Evolutionary conservation across 2,329 filamentous ascomycete genomes (phyloP).

Genomic region (Tolypocladium endophyticum): DNA sequence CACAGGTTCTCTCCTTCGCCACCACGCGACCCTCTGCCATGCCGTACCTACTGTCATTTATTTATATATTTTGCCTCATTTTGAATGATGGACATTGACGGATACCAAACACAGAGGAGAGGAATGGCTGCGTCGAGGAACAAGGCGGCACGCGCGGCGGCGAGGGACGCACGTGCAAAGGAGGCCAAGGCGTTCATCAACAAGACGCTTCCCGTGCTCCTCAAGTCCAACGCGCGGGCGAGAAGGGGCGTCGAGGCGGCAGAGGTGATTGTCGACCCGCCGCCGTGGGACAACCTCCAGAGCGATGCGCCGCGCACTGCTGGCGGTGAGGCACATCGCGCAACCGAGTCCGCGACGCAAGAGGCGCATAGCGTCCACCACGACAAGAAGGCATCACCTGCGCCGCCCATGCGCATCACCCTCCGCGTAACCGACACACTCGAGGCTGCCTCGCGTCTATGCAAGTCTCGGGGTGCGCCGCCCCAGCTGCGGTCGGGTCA

Average conservation of each 20-base stretch:
- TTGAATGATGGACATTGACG: neutral
- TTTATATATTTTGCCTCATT: neutral
- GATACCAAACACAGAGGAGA: neutral
- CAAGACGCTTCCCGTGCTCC: neutral
- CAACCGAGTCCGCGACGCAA: neutral
- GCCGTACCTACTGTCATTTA: neutral
- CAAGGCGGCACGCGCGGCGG: neutral
- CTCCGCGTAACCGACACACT: constrained; percentile 43
- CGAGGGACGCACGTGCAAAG: neutral
- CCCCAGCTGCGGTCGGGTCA: neutral
- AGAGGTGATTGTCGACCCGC: neutral
- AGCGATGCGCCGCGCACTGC: neutral
- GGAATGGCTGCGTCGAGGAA: neutral
- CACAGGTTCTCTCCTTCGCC: neutral
- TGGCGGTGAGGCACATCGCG: no score
- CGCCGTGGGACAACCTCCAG: neutral
- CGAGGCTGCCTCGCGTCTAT: constrained; percentile 27
- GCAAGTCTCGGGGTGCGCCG: neutral
- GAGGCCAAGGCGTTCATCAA: neutral
- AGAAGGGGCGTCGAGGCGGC: neutral
- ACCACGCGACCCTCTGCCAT: neutral
- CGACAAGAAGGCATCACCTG: neutral
- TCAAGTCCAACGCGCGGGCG: neutral
- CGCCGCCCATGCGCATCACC: constrained; percentile 24
- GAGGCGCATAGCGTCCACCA: neutral